Base-by-base conservation (phyloP, 208 protist species). In the Herpetomonas samuelpessoai region DNA sequence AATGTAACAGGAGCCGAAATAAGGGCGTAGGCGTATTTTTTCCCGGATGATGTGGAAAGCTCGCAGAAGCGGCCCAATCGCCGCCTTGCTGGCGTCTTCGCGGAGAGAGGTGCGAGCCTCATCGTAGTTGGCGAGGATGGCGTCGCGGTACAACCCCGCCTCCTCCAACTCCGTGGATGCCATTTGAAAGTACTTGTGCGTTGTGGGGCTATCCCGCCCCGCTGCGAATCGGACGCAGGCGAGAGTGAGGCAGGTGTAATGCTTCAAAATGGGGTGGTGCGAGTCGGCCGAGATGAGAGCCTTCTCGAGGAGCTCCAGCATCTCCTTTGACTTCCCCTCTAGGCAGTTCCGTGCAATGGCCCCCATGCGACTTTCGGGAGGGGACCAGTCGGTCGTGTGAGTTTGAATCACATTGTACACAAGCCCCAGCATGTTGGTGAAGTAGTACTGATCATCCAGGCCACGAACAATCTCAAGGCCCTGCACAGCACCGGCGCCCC, bases 341-440 rank as follows among this genome's bases (percentile, higher is more conserved):
- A 55, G 31, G 44, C 60, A 68, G 10, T 55, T 27, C 31, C 48
- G 39, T 21, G 27, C 28, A 10, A 14, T 41, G 35, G 35, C 35
- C 35, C 14, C 35, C 35, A 41, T 41, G 35, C 14, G 35, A 14
- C 35, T 41, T 41, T 14, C 9, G 9, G 35, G 35, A 6, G 14
- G 35, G 6, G 35, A 18, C 35, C 35, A 41, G 35, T 57, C 24
- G 3, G 61, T 6, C 25, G 58, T 39, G 41, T 27, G 59, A 54
- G 51, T 46, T 16, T 60, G 56, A 2, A 73, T 45, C 38, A 71
- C 41, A 0, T 61, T 52, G 57, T 54, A 66, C 25, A 81, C 54
- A 9, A 88, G 56, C 21, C 81, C 74, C 6, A 88, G 62, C 6
- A 45, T 61, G 57, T 83, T 83, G 24, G 81, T 84, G 22, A 88